A percentile compares a stretch with the other conserved stretches of the same genome.
Conservation (phyloP, 2,329 filamentous ascomycete genomes). For the Madurella fahalii region DNA sequence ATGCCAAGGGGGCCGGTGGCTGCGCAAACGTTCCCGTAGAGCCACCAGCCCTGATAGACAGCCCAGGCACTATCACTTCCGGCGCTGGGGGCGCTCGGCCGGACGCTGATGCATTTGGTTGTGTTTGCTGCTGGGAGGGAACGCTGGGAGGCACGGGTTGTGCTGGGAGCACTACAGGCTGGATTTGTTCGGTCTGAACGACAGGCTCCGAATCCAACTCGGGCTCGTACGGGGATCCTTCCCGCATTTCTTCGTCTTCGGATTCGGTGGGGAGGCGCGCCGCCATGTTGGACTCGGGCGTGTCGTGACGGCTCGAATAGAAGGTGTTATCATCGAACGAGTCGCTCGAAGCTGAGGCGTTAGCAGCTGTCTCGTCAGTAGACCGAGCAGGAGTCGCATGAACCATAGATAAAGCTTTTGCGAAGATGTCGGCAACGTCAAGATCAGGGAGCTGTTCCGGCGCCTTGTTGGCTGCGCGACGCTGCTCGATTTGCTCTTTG, state of each 20-base stretch:
- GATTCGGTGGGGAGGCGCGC: slow-evolving; percentile 46
- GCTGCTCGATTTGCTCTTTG: slow-evolving; percentile 71
- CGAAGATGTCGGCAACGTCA: slow-evolving; percentile 68
- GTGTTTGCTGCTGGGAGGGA: slow-evolving; percentile 8
- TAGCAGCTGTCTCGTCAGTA: slow-evolving; percentile 54
- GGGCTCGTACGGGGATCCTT: slow-evolving; percentile 34
- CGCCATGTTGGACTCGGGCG: slow-evolving; percentile 53
- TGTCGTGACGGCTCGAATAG: slow-evolving; percentile 92
- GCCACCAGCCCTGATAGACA: slow-evolving; percentile 14
- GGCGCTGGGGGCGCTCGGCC: not conserved
- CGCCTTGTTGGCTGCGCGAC: slow-evolving; percentile 41
- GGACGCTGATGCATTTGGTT: not conserved
- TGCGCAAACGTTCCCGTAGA: slow-evolving; percentile 8
- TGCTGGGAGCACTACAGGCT: slow-evolving; percentile 4
- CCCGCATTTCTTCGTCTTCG: slow-evolving; percentile 37
- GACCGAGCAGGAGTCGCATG: slow-evolving; percentile 59
- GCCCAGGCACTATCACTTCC: slow-evolving; percentile 13
- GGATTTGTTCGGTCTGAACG: slow-evolving; percentile 9
- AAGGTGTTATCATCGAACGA: slow-evolving; percentile 92
- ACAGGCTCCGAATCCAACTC: slow-evolving; percentile 29
- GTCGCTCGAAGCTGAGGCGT: slow-evolving; percentile 64
- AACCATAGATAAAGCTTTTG: slow-evolving; percentile 66
- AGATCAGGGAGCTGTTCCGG: slow-evolving; percentile 58
- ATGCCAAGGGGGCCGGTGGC: slow-evolving; percentile 16
- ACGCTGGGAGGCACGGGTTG: slow-evolving; percentile 1